Percentiles rank a stretch among this genome's conserved stretches.
Conservation (phyloP, 768 basidiomycete species). For the Mycena albidolilacea region DNA sequence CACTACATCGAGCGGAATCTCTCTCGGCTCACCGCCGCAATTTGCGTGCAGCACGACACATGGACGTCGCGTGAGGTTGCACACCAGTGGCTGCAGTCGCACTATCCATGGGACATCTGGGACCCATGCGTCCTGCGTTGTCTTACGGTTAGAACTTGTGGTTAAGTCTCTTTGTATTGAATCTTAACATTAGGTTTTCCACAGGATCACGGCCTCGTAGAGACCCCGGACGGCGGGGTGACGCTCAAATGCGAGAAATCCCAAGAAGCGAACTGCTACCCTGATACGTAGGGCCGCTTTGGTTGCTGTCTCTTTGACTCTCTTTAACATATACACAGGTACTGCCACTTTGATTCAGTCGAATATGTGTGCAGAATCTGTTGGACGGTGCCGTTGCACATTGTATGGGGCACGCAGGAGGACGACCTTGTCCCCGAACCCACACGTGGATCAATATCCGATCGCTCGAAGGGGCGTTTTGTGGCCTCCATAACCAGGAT, state of each 20-base stretch:
- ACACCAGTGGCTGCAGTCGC: conserved; percentile 42
- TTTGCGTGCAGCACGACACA: conserved; percentile 43
- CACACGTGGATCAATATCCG: conserved; percentile 59
- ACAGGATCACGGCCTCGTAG: conserved; percentile 42
- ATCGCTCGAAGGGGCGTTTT: conserved; percentile 56
- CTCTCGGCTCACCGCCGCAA: conserved; percentile 37
- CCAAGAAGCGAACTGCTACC: conserved; percentile 63
- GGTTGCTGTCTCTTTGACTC: too few species aligned
- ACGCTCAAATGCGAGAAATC: conserved; percentile 59
- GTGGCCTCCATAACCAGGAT: conserved; percentile 61
- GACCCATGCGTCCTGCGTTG: conserved; percentile 47
- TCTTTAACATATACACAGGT: conserved; percentile 48
- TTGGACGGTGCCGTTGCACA: conserved; percentile 57
- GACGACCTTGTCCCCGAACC: conserved; percentile 63
- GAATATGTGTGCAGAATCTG: conserved; percentile 54
- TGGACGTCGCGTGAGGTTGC: conserved; percentile 50
- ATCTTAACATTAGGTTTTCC: neutral
- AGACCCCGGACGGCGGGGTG: conserved; percentile 43
- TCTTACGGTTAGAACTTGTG: conserved; percentile 43
- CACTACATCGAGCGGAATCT: conserved; percentile 41
- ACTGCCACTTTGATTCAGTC: conserved; percentile 60
- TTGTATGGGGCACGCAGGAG: conserved; percentile 62
- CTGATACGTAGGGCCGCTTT: too few species aligned
- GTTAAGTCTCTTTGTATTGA: neutral
- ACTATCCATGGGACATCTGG: conserved; percentile 50